A percentile compares a stretch with the other conserved stretches of the same genome.
Conservation (phyloP, 179 eudicot genomes). For the Monotropa hypopitys region DNA sequence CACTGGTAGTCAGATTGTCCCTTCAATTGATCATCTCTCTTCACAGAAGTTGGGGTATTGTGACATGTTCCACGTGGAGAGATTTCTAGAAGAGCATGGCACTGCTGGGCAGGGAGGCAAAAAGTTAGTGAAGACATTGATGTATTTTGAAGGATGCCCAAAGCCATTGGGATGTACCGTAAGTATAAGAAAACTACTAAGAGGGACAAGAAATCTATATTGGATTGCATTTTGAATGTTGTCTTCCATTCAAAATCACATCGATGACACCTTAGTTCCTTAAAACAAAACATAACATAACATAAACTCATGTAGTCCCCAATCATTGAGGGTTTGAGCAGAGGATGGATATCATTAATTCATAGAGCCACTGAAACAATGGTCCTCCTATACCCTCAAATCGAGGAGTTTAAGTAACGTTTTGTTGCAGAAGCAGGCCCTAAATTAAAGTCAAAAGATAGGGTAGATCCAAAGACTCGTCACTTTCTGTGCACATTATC, state of each 20-base stretch:
- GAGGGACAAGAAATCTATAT: not conserved
- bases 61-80: conserved; percentile 78
- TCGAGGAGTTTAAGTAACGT: too few species aligned
- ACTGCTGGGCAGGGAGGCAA: conserved; percentile 71
- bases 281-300: too few species aligned
- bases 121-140: conserved; percentile 75
- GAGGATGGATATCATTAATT: too few species aligned
- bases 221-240: not conserved
- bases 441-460: too few species aligned
- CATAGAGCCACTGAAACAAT: too few species aligned
- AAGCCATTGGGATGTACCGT: conserved; percentile 96
- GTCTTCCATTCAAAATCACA: not conserved
- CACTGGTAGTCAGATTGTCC: conserved; percentile 85
- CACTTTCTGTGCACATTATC: too few species aligned
- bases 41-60: conserved; percentile 68
- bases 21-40: conserved; percentile 83
- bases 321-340: too few species aligned
- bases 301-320: too few species aligned
- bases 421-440: too few species aligned
- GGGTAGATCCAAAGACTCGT: too few species aligned
- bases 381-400: too few species aligned
- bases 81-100: conserved; percentile 69
- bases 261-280: not conserved
- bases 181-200: conserved; percentile 29
- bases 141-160: conserved; percentile 98